Conservation (phyloP, 768 basidiomycete species). For the Suillus paluster region DNA sequence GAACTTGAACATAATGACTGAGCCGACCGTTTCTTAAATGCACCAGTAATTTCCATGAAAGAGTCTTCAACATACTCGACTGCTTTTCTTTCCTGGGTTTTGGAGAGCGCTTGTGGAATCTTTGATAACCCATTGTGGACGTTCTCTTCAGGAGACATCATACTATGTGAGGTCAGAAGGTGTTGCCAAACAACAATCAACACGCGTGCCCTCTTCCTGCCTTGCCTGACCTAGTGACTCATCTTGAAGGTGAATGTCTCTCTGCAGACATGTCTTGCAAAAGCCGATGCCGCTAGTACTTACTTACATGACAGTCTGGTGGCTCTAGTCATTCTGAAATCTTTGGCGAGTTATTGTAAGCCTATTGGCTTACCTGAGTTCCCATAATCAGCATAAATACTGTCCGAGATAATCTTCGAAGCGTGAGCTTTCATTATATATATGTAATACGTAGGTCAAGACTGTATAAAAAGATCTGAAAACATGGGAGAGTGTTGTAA, state of each 20-base stretch:
- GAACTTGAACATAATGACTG: neutral
- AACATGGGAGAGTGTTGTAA: too few relatives aligned
- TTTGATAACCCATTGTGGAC: neutral
- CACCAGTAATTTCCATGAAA: conserved; percentile 67
- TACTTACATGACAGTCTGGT: conserved; percentile 1
- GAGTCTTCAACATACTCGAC: conserved; percentile 67
- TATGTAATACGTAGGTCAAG: too few relatives aligned
- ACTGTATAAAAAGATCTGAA: too few relatives aligned
- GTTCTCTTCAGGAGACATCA: conserved; percentile 7
- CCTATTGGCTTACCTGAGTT: too few relatives aligned
- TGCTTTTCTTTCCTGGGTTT: conserved; percentile 65
- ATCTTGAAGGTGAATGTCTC: neutral
- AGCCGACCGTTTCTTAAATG: conserved; percentile 76
- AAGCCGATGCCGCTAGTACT: neutral
- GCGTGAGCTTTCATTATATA: too few relatives aligned
- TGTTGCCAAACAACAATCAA: conserved; percentile 25
- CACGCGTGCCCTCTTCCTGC: neutral
- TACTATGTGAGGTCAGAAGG: neutral
- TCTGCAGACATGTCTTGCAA: neutral
- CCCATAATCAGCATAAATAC: too few relatives aligned
- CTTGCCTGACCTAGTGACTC: neutral
- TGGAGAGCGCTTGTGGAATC: conserved; percentile 42
- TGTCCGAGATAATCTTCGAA: too few relatives aligned
- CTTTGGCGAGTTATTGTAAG: too few relatives aligned
- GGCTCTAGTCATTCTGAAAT: neutral